Evolutionary conservation across 345 rosid genomes (phyloP), one percentile per base, ranked within the genome.

Genomic region (Streptanthus diversifolius): DNA sequence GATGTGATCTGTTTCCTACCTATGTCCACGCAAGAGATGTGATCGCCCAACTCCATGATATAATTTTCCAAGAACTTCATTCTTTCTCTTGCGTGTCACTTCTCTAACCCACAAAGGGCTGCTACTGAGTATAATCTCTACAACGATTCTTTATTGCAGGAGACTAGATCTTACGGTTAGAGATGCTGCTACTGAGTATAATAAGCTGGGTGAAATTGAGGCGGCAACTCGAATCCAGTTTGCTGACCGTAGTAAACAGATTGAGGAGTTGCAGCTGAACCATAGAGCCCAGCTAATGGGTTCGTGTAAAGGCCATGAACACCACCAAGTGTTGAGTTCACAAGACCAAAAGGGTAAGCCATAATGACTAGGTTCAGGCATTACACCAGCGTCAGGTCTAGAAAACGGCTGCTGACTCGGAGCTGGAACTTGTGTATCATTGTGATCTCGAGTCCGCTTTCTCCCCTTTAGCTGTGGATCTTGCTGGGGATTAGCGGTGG

Each of bases 201-300:
- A 76, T 86, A 83, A 66, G 86, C 49, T 17, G 83, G 83, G 48
- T 79, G 82, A 70, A 79, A 80, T 32, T 78, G 88, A 63, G 81
- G 77, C 27, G 85, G 86, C 74, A 79, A 64, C 73, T 77, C 80
- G 37, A 74, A 83, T 45, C 82, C 77, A 81, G 73, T 70, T 58
- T 82, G 78, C 45, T 82, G 68, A 51, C 81, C 81, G 67, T 81
- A 82, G 77, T 77, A 79, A 41, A 75, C 60, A 37, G 89, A 66
- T 44, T 67, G 79, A 41, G 82, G 68, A 29, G 77, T 30, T 75
- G 83, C 78, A 35, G 77, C 80, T 52, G 81, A 36, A 64, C 85
- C 81, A 40, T 78, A 76, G 14, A 59, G 54, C 37, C 83, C 83
- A 51, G 75, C 62, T 48, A 82, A 56, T 55, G 86, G 62, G 48